A percentile compares a stretch with the other conserved stretches of the same genome.
Evolutionary conservation across 306 rosid species (phyloP).

Genomic region (Acacia confusa): DNA sequence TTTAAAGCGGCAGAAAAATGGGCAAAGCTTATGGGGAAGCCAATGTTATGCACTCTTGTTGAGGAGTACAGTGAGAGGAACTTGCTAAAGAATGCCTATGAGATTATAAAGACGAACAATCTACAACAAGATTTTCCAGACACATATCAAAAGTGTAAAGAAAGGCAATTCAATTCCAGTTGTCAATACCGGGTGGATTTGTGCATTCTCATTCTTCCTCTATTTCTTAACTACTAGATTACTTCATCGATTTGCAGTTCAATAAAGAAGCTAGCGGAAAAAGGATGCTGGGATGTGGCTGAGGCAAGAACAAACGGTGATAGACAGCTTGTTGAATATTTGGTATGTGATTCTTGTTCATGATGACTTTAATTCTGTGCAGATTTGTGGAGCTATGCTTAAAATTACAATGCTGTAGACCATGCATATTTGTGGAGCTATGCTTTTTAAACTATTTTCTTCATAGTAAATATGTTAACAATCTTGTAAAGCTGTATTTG

Average conservation of each 20-base stretch:
- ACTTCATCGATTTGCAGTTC: constrained; percentile 54
- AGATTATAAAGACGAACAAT: constrained; percentile 70
- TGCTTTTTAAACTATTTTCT: constrained; percentile 21
- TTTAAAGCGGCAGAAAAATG: constrained; percentile 94
- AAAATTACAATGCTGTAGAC: background rate
- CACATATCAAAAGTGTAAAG: constrained; percentile 70
- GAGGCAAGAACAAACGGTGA: constrained; percentile 74
- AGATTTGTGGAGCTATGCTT: background rate
- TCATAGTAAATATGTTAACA: constrained; percentile 1
- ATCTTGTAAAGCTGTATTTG: constrained; percentile 7
- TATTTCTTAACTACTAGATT: constrained; percentile 29
- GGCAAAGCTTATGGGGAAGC: constrained; percentile 91
- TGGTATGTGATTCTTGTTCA: constrained; percentile 59
- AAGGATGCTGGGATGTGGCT: constrained; percentile 98
- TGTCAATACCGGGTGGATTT: constrained; percentile 12
- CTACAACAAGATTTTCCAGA: constrained; percentile 76
- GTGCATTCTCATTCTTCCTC: constrained; percentile 15
- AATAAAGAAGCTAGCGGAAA: constrained; percentile 81
- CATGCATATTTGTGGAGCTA: background rate
- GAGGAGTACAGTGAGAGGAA: constrained; percentile 58
- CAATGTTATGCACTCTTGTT: constrained; percentile 68
- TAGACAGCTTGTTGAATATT: constrained; percentile 80
- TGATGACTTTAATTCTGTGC: constrained; percentile 23
- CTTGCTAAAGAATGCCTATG: constrained; percentile 78
- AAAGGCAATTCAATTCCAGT: constrained; percentile 57